Evolutionary conservation across 805 yeast genomes (phyloP).

Genomic region (Maudiozyma barnettii): DNA sequence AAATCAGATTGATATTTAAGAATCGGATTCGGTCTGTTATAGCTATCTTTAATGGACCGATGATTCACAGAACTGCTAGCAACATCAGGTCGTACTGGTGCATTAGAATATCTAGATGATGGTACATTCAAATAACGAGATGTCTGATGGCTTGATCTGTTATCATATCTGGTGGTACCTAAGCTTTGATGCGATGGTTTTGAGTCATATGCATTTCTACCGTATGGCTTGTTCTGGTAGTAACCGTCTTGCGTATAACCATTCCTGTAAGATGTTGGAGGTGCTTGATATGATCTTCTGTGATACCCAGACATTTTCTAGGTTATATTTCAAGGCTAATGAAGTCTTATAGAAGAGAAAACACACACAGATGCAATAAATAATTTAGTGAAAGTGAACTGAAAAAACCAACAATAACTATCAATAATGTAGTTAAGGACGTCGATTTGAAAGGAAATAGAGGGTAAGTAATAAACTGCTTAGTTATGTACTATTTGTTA

Average conservation of each 20-base stretch:
- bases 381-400: too few species aligned
- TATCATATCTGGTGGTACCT: neutral
- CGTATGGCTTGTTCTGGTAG: neutral
- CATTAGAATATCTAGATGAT: neutral
- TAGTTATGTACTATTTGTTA: too few species aligned
- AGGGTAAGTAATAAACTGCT: too few species aligned
- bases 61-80: neutral
- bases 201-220: neutral
- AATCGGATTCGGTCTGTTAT: slow-evolving; percentile 16
- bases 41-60: neutral
- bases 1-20: slow-evolving; percentile 16
- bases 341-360: too few species aligned
- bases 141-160: neutral
- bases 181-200: neutral
- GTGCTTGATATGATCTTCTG: slow-evolving; percentile 1
- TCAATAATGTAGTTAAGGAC: too few species aligned
- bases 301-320: slow-evolving; percentile 8
- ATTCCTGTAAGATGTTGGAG: neutral
- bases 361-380: too few species aligned
- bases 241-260: neutral
- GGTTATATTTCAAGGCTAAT: too few species aligned
- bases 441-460: too few species aligned
- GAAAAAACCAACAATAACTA: too few species aligned
- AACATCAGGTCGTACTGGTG: neutral
- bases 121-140: slow-evolving; percentile 1